These are phyloP conservation scores for Aspergillus hiratsukae DNA, from an alignment of 2,329 filamentous ascomycete species.

Conservation along the genomic window DNA sequence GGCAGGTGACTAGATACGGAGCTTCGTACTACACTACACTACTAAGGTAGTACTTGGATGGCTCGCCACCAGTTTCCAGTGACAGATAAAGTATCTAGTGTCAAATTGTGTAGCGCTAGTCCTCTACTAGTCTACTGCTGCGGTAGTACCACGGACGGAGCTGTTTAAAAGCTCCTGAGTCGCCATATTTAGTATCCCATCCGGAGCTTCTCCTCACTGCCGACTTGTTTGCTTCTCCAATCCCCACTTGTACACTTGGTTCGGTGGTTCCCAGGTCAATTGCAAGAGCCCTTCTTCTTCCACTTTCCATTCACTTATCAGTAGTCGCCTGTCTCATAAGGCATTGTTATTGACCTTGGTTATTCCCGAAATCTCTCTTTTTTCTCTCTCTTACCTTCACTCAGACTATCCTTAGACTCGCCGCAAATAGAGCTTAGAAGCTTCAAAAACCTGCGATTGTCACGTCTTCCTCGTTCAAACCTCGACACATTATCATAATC, in stretches of 20 bases:
- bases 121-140: background rate
- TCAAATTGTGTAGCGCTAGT: background rate
- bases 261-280: background rate
- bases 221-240: background rate
- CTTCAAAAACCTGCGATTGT: background rate
- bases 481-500: constrained; percentile 2
- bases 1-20: background rate
- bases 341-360: background rate
- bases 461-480: background rate
- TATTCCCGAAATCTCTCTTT: background rate
- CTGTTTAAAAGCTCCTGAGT: background rate
- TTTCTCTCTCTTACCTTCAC: background rate
- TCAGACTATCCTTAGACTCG: background rate
- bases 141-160: background rate
- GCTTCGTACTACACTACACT: background rate
- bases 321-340: background rate
- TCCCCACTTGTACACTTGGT: background rate
- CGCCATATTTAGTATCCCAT: background rate
- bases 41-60: background rate
- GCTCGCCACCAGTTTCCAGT: background rate
- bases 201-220: background rate
- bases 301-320: background rate
- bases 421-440: background rate
- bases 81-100: background rate
- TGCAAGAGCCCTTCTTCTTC: background rate